Evolutionary conservation across 2,329 filamentous ascomycete species (phyloP).

Genomic region (Teratosphaeria nubilosa): DNA sequence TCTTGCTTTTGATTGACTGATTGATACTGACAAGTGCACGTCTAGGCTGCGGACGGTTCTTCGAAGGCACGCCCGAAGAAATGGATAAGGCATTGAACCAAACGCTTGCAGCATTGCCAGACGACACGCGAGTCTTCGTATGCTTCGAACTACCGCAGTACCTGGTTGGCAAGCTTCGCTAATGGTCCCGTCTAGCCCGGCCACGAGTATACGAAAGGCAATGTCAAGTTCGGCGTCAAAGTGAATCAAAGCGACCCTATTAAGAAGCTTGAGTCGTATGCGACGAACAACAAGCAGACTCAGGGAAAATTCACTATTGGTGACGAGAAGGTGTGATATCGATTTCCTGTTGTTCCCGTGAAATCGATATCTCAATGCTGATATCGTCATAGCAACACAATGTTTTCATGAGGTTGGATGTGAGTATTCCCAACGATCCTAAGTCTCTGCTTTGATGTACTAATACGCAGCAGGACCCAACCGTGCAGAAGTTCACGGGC

Average conservation of each 20-base stretch:
- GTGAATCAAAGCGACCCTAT: constrained; percentile 65
- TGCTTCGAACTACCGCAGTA: constrained; percentile 24
- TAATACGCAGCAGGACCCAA: constrained; percentile 50
- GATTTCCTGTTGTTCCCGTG: background rate
- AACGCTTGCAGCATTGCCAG: constrained; percentile 67
- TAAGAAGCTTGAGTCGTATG: constrained; percentile 66
- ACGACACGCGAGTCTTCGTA: constrained; percentile 87
- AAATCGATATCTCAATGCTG: background rate
- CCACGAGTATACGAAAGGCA: constrained; percentile 96
- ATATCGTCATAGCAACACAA: constrained; percentile 61
- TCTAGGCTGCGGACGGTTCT: constrained; percentile 84
- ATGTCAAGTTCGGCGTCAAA: constrained; percentile 76
- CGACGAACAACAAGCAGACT: constrained; percentile 71
- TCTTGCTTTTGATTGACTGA: background rate
- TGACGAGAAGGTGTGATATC: constrained; percentile 69
- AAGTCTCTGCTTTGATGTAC: background rate
- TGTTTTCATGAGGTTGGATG: constrained; percentile 84
- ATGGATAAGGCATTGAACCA: constrained; percentile 92
- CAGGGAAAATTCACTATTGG: constrained; percentile 95
- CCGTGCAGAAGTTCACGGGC: constrained; percentile 73
- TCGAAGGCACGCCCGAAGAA: constrained; percentile 78
- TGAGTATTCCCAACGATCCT: constrained; percentile 33
- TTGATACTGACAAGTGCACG: background rate
- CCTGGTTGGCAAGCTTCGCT: background rate
- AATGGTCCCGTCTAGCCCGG: constrained; percentile 53